A percentile compares a stretch with the other conserved stretches of the same genome.
Conservation (phyloP, 1,284 basidiomycete species). For the Rhodotorula sp. region DNA sequence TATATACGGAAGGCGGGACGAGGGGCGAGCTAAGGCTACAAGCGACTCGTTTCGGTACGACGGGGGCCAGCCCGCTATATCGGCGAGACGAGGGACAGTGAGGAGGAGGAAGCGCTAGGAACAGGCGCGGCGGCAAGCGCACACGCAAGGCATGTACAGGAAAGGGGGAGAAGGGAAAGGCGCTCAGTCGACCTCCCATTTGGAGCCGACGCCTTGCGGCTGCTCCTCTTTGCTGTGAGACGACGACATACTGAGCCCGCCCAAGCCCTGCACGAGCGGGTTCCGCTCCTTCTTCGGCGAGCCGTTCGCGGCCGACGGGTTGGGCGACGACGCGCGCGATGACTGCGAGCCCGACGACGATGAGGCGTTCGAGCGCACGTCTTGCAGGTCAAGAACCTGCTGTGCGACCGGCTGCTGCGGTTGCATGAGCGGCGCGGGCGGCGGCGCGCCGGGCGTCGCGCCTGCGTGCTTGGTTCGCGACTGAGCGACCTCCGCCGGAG, state of each 20-base stretch:
- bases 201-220: neutral
- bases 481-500: conserved; percentile 8
- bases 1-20: neutral
- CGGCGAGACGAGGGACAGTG: neutral
- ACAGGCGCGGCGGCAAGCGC: neutral
- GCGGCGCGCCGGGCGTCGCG: conserved; percentile 26
- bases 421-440: conserved; percentile 14
- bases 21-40: neutral
- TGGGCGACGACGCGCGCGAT: neutral
- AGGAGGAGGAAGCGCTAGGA: neutral
- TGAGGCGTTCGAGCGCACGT: neutral
- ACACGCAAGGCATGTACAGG: neutral
- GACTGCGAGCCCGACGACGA: neutral
- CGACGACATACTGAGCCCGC: neutral
- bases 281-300: neutral
- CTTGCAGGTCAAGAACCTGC: neutral
- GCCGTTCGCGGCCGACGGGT: neutral
- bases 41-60: neutral
- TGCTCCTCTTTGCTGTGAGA: neutral
- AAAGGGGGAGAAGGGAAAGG: no score
- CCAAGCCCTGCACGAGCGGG: neutral
- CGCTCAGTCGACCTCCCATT: conserved; percentile 8
- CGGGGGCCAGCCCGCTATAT: no score
- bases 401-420: neutral
- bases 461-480: conserved; percentile 25